Evolutionary conservation across 441 rosid genomes (phyloP), one percentile per base, ranked within the genome.

Genomic region (Pelargonium australe): DNA sequence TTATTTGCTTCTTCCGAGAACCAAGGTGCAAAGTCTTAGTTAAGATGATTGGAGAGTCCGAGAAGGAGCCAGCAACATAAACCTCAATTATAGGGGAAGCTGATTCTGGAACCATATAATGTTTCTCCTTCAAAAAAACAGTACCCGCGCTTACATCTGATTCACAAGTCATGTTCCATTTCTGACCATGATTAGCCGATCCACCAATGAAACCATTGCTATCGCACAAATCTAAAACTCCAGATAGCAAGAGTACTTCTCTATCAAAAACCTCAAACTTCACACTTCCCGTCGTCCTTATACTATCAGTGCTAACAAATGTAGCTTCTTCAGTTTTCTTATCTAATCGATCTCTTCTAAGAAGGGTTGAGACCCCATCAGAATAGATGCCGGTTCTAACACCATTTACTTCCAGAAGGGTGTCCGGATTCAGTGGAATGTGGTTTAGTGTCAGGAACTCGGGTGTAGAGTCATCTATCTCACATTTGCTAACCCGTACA

Each of bases 41-140:
- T 72, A 88, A 77, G 64, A 88, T 83, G 45, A 86, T 84, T 1
- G 90, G 93, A 68, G 75, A 73, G 49, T 86, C 90, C 9, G 76
- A 79, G 83, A 81, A 86, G 17, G 87, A 82, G 41, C 89, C 90
- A 23, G 90, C 86, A 37, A 88, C 86, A 74, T 85, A 88, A 9
- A 88, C 90, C 78, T 88, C 93, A 65, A 86, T 67, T 49, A 75
- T 72, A 49, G 88, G 87, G 16, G 20, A 53, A 17, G 16, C 16
- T 53, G 60, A n/a, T 53, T 53, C 60, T 0, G 17, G 20, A 53
- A 53, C 60, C 60, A 53, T 12, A 53, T 4, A 53, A 53, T 53
- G 19, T 53, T 53, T 53, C 60, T 49, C 57, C 57, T 49, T 49
- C 57, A 49, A 49, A 14, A 49, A 49, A 14, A n/a, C 16, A 11